Conservation (phyloP, 176 grass and related monocot species). For the Hordeum marinum region DNA sequence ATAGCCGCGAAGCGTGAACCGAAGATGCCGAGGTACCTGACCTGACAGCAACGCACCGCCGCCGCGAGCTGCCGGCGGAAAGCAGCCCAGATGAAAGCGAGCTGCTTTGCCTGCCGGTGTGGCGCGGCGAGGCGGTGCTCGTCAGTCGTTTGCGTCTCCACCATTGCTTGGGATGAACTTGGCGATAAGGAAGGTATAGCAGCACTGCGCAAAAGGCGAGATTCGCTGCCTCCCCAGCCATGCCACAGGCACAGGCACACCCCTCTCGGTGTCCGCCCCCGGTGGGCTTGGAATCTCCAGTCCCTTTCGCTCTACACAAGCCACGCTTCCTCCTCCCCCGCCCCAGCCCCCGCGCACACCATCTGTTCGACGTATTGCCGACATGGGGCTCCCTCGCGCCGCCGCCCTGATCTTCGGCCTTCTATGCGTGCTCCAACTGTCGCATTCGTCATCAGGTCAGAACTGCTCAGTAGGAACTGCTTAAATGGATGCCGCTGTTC, state of each 20-base stretch:
- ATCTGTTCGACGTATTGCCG: constrained; percentile 26
- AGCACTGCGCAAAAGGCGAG: constrained; percentile 4
- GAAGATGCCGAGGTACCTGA: too few species aligned
- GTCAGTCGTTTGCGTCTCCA: constrained; percentile 19
- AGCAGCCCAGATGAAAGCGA: not conserved
- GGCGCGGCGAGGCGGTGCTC: not conserved
- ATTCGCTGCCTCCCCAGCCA: not conserved
- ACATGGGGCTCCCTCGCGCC: not conserved
- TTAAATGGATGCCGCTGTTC: not conserved
- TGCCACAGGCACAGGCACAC: not conserved
- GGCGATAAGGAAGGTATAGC: constrained; percentile 32
- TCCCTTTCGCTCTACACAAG: constrained; percentile 23
- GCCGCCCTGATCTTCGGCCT: constrained; percentile 16
- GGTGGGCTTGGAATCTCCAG: constrained; percentile 32
- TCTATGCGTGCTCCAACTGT: not conserved
- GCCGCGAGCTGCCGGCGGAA: too few species aligned
- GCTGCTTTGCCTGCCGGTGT: not conserved
- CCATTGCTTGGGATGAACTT: constrained; percentile 32
- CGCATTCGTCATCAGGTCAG: constrained; percentile 19
- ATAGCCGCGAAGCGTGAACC: too few species aligned
- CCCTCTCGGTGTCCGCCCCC: not conserved
- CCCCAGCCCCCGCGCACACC: not conserved
- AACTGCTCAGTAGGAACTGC: not conserved
- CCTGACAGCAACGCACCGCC: too few species aligned
- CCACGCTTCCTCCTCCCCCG: not conserved